Evolutionary conservation across 1,139 yeast species (phyloP).

Genomic region (Saccharomyces hybrid): DNA sequence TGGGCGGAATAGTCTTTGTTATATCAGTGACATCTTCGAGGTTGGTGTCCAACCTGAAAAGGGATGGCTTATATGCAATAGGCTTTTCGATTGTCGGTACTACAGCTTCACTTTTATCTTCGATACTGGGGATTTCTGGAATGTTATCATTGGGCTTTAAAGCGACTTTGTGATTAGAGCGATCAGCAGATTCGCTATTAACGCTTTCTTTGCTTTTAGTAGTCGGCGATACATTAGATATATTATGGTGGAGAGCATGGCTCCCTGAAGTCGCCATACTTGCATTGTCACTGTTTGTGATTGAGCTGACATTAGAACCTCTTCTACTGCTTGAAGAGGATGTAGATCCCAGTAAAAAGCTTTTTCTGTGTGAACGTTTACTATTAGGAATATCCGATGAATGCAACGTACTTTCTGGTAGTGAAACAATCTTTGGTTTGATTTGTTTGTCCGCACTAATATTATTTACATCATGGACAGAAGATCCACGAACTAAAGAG

Average conservation of each 20-base stretch:
- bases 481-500: conserved; percentile 4
- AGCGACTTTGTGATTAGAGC: not conserved
- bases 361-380: conserved; percentile 1
- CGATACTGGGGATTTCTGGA: not conserved
- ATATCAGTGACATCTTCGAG: conserved; percentile 28
- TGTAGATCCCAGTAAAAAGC: not conserved
- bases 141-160: not conserved
- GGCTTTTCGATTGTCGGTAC: not conserved
- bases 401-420: not conserved
- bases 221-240: not conserved
- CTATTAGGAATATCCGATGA: not conserved
- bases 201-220: not conserved
- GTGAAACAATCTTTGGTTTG: not conserved
- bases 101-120: not conserved
- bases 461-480: not conserved
- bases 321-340: conserved; percentile 11
- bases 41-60: conserved; percentile 27
- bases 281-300: conserved; percentile 4
- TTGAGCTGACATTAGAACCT: conserved; percentile 13
- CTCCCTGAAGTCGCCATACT: conserved; percentile 3
- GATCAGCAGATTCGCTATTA: not conserved
- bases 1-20: conserved; percentile 16
- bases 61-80: conserved; percentile 9
- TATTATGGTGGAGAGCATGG: not conserved
- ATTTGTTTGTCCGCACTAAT: not conserved